Conservation (phyloP, 805 yeast species). For the Lipomyces sp. region DNA sequence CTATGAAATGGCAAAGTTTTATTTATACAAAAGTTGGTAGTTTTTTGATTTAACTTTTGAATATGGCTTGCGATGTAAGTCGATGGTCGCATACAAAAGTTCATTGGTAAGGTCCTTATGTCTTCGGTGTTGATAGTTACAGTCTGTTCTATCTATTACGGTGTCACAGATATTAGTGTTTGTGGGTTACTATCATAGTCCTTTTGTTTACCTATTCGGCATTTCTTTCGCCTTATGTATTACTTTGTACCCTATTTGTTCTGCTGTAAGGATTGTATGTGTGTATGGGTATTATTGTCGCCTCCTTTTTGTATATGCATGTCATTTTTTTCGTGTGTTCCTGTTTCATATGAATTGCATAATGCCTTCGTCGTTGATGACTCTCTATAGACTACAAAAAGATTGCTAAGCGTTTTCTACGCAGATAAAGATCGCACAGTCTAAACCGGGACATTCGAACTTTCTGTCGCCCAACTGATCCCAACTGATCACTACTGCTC, state of each 20-base stretch:
- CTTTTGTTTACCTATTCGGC: neutral
- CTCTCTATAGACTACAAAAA: no score
- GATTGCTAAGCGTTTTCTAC: no score
- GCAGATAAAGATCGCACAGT: no score
- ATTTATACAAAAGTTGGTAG: slow-evolving; percentile 27
- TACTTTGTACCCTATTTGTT: slow-evolving; percentile 7
- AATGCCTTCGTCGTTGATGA: neutral
- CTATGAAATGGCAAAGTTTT: slow-evolving; percentile 87
- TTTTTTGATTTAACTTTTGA: slow-evolving; percentile 4
- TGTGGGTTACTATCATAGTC: neutral
- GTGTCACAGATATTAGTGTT: neutral
- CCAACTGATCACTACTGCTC: no score
- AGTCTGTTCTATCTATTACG: neutral
- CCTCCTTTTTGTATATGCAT: slow-evolving; percentile 11
- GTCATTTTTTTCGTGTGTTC: neutral
- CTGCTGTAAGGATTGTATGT: neutral
- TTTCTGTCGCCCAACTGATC: no score
- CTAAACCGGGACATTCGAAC: no score
- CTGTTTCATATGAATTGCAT: neutral
- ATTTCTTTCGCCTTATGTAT: slow-evolving; percentile 6
- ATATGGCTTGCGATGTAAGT: neutral
- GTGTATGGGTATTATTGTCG: neutral
- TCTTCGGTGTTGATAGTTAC: neutral
- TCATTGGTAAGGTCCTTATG: neutral
- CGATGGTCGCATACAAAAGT: neutral